Conservation (phyloP, 1,284 basidiomycete species). For the Puccinia coronata region DNA sequence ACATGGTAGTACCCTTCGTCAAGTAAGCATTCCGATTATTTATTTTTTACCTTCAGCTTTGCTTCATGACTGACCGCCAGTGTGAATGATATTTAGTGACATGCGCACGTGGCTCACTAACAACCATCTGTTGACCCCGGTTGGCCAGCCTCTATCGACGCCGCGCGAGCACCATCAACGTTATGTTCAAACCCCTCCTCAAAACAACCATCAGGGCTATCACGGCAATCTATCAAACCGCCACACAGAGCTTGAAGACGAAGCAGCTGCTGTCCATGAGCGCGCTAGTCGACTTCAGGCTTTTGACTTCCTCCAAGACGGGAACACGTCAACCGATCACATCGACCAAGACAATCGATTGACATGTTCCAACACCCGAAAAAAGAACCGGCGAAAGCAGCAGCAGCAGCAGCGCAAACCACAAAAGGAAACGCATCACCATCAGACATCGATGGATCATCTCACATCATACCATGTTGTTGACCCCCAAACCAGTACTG, state of each 20-base stretch:
- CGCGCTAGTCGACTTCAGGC: conserved; percentile 31
- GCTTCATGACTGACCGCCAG: neutral
- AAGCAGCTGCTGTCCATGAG: conserved; percentile 46
- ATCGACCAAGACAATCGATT: conserved; percentile 1
- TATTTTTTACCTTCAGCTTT: neutral
- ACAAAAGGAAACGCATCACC: neutral
- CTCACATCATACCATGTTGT: neutral
- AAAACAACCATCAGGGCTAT: neutral
- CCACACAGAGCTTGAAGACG: conserved; percentile 2
- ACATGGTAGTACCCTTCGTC: conserved; percentile 93
- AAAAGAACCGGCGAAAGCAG: conserved; percentile 39
- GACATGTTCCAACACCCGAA: neutral
- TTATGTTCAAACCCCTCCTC: conserved; percentile 22
- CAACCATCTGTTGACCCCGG: conserved; percentile 24
- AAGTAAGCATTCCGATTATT: conserved; percentile 65
- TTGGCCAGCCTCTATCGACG: conserved; percentile 18
- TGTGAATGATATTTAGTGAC: conserved; percentile 17
- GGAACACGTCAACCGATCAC: neutral
- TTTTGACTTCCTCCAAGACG: conserved; percentile 37
- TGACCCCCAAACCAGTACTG: conserved; percentile 30
- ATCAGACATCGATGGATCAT: conserved; percentile 22
- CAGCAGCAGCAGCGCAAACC: conserved; percentile 1
- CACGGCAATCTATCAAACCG: neutral
- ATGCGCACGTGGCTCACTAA: conserved; percentile 42
- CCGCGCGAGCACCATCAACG: conserved; percentile 23